Percentiles rank a stretch among this genome's conserved stretches.
Evolutionary conservation across 768 basidiomycete genomes (phyloP).

Genomic region (Psilocybe tampanensis): DNA sequence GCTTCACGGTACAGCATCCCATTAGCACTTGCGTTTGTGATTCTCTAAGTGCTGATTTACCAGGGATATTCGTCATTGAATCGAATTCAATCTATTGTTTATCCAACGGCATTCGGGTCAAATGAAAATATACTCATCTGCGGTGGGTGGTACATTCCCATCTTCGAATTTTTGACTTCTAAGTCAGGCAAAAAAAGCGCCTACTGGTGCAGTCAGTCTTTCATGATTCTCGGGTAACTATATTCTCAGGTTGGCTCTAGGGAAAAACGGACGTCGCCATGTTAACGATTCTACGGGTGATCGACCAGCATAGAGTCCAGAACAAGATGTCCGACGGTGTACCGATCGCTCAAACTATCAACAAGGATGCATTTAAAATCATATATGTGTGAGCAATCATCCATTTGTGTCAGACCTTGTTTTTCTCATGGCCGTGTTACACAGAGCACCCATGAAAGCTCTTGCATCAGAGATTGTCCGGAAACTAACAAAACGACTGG

Average conservation of each 20-base stretch:
- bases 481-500: constrained; percentile 87
- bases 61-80: constrained; percentile 89
- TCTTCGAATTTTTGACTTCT: background rate
- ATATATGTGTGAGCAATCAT: constrained; percentile 81
- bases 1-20: constrained; percentile 66
- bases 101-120: constrained; percentile 88
- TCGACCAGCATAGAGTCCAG: constrained; percentile 62
- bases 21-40: background rate
- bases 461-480: constrained; percentile 93
- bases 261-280: constrained; percentile 99
- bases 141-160: constrained; percentile 47
- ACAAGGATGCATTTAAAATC: constrained; percentile 84
- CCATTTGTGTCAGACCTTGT: background rate
- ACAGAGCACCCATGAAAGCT: constrained; percentile 97
- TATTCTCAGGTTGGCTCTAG: constrained; percentile 39
- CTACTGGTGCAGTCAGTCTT: constrained; percentile 89
- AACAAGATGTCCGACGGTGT: constrained; percentile 18
- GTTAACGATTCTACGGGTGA: constrained; percentile 87
- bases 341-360: constrained; percentile 52
- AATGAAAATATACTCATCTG: constrained; percentile 97
- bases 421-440: background rate
- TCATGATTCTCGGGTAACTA: background rate
- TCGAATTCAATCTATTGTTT: constrained; percentile 94
- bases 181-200: constrained; percentile 56
- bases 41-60: background rate